phyloP scores from a whole-genome alignment of 2,329 filamentous ascomycete genomes.

The Xylariomycetidae sp. region DNA sequence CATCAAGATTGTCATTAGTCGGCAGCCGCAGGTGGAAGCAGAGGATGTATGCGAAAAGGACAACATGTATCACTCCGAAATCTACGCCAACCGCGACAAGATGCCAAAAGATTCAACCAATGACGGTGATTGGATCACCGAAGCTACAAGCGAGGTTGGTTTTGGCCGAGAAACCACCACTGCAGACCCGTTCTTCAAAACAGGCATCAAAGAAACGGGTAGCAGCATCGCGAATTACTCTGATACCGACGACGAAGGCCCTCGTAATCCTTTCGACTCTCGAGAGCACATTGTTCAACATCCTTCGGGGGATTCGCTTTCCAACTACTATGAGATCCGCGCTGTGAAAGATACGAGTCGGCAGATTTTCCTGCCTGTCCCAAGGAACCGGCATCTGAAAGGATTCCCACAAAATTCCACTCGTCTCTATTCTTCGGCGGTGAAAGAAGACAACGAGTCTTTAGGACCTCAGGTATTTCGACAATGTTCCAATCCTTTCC shows the following conservation, averaged over 20 bases:
- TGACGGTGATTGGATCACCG: conserved; percentile 35
- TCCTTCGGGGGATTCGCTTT: conserved; percentile 2
- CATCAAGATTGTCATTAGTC: conserved; percentile 17
- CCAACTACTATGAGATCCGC: conserved; percentile 8
- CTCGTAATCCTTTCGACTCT: conserved; percentile 9
- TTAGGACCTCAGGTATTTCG: conserved; percentile 2
- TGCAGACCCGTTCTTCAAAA: not conserved
- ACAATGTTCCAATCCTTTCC: conserved; percentile 14
- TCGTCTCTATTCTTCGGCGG: conserved; percentile 6
- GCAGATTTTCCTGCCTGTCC: conserved; percentile 9
- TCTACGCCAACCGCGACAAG: no score
- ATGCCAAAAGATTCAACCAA: conserved; percentile 14
- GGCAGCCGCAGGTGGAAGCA: conserved; percentile 1
- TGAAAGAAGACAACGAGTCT: conserved; percentile 1
- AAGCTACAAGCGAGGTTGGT: conserved; percentile 26
- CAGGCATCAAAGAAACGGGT: conserved; percentile 23
- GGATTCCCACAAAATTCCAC: conserved; percentile 14
- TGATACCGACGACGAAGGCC: conserved; percentile 21
- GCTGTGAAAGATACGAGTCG: conserved; percentile 14
- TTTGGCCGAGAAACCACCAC: conserved; percentile 8
- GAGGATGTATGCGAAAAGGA: no score
- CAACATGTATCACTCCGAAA: no score
- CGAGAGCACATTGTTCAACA: conserved; percentile 17
- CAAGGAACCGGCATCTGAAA: conserved; percentile 8
- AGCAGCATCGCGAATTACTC: conserved; percentile 44